phyloP scores from a whole-genome alignment of 768 basidiomycete species.

The Hygrocybe coccinea region DNA sequence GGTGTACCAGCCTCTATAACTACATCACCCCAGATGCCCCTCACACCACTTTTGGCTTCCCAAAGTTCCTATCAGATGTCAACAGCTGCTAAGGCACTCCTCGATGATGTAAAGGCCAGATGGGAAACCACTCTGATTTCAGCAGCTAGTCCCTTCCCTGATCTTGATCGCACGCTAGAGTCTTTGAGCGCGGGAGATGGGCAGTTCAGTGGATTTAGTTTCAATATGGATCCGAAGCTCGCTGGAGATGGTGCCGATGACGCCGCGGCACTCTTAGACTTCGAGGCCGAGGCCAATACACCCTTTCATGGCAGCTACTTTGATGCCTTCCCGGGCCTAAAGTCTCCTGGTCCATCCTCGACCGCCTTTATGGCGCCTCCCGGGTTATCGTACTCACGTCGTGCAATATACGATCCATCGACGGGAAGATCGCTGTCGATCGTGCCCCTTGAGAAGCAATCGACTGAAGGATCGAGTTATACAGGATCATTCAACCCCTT shows the following conservation, averaged over 20 bases:
- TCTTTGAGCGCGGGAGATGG: conserved; percentile 61
- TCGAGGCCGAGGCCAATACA: conserved; percentile 47
- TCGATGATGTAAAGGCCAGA: conserved; percentile 77
- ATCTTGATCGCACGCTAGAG: conserved; percentile 80
- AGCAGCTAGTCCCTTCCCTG: conserved; percentile 71
- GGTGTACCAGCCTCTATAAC: conserved; percentile 36
- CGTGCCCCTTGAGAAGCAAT: conserved; percentile 40
- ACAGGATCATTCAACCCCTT: conserved; percentile 81
- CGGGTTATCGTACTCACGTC: conserved; percentile 48
- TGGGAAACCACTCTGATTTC: conserved; percentile 52
- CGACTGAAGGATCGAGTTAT: conserved; percentile 49
- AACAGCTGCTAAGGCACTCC: conserved; percentile 72
- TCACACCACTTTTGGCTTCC: conserved; percentile 37
- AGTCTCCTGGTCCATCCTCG: conserved; percentile 29
- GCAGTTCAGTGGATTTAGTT: conserved; percentile 70
- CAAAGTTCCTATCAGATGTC: conserved; percentile 81
- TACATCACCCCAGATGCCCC: conserved; percentile 47
- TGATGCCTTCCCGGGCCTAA: conserved; percentile 66
- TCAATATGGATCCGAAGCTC: conserved; percentile 78
- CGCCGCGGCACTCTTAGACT: conserved; percentile 40
- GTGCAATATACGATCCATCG: conserved; percentile 54
- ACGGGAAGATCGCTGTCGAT: conserved; percentile 34
- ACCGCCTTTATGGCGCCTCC: conserved; percentile 46
- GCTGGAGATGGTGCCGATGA: conserved; percentile 44
- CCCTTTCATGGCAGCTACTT: conserved; percentile 64